Conservation (phyloP, 208 protist species). For the Tritrichomonas foetus region DNA sequence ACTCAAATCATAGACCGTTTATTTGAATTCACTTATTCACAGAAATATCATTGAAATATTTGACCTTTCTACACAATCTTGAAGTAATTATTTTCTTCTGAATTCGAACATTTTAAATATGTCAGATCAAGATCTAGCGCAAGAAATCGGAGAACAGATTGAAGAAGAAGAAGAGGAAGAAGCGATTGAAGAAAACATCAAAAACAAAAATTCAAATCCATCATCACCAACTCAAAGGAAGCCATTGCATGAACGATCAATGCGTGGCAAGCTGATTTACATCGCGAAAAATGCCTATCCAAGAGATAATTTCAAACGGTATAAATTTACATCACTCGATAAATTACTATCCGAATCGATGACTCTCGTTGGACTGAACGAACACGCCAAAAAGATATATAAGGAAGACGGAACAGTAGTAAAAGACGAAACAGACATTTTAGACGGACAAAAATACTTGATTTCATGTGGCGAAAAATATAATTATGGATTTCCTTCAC, state of each 20-base stretch:
- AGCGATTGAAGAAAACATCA: too few relatives aligned
- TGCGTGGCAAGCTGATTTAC: neutral
- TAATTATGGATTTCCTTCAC: neutral
- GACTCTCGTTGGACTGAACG: neutral
- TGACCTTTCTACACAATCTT: too few relatives aligned
- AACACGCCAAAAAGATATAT: neutral
- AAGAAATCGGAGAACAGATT: too few relatives aligned
- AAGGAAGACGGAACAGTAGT: neutral
- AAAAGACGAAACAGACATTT: neutral
- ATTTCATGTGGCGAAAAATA: conserved; percentile 25
- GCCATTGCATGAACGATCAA: neutral
- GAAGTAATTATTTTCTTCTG: too few relatives aligned
- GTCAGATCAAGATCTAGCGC: too few relatives aligned
- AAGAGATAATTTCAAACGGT: neutral
- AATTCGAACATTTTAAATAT: too few relatives aligned
- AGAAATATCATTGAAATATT: too few relatives aligned
- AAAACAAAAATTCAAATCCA: too few relatives aligned
- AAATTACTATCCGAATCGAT: neutral
- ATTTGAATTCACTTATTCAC: too few relatives aligned
- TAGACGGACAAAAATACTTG: neutral
- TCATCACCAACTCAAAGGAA: neutral
- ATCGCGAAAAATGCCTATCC: neutral
- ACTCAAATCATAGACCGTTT: too few relatives aligned
- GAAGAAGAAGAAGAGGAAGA: too few relatives aligned
- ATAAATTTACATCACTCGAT: neutral